Base-by-base conservation (phyloP, 2,329 filamentous ascomycete genomes). In the Colletotrichum noveboracense region DNA sequence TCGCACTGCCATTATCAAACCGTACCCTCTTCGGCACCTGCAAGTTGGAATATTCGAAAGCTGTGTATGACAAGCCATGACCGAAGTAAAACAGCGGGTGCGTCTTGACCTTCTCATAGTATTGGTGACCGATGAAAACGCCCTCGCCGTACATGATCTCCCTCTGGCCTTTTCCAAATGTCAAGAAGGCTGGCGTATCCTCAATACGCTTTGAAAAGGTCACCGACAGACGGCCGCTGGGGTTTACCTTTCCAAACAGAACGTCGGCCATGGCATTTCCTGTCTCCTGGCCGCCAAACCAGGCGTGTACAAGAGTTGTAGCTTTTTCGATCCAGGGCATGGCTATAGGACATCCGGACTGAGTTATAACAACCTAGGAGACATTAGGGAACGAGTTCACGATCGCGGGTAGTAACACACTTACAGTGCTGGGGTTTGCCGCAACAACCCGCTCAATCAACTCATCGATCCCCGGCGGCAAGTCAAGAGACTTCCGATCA, bases 121-220 rank as follows among this genome's bases (percentile, higher is more conserved):
- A 94, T 16, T 93, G 87, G 82, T 95, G 94, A 0, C 94, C 94
- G 16, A 95, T 87, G 80, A 93, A 95, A 28, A 95, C 87, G 65
- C 93, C 93, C 81, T 95, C 94, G 18, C 93, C 93, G 77, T 95
- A 95, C 0, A 94, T 83, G 2, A 92, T 91, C 58, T 91, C 87
- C 34, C 93, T 0, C 88, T 88, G 26, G 86, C 89, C 52, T 91
- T 89, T 78, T 94, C 93, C 3, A 89, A 88, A 95, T 83, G 93
- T 95, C 74, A 93, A 85, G 82, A 92, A 94, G 0, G 92, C 91
- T 1, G 93, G 78, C 76, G 93, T 95, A 78, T 94, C 91, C 80
- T 93, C 88, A 3, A 92, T 79, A 2, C 87, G 85, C 38, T 85
- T 86, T 1, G 94, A 94, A 83, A 94, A 95, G 4, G 89, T 93